Evolutionary conservation across 192 early-diverging fungal genomes (phyloP), one percentile per base, ranked within the genome.

Genomic region (Lunasporangiospora selenospora): DNA sequence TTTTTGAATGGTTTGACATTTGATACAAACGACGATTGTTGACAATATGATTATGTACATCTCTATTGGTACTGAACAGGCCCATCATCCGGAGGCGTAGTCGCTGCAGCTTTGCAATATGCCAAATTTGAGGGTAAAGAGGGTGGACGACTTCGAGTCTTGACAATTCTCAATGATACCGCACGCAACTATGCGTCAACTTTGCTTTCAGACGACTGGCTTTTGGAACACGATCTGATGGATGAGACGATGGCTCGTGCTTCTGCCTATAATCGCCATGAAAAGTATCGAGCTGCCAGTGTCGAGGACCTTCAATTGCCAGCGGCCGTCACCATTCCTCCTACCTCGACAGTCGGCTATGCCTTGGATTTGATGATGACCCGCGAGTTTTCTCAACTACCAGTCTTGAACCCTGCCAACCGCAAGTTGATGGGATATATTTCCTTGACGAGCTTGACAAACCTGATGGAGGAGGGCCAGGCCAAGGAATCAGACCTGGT

Each of bases 361-460:
- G 92, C 93, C 6, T 46, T 92, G 19, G 87, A 87, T 37, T 58
- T 92, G 56, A 95, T 95, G 93, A 34, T 85, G 23, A 84, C 89
- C 29, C 78, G 92, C 26, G 92, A 95, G 48, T 95, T 88, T 75
- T 95, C 93, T n/a, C 93, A 95, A 71, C 60, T 95, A 41, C 93
- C 92, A 0, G 91, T 94, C 3, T 79, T 92, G 30, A 80, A 83
- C 55, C 51, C 80, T 0, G 45, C 70, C 37, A 79, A 85, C 54
- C 81, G 88, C 26, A 88, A 90, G 29, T 75, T 93, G 21, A 71
- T 92, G 36, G 93, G 93, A 0, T 92, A 90, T 57, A 77, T 95
- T 52, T 90, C 92, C 4, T 73, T 90, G 29, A 77, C 85, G 3
- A 76, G 86, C 0, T 67, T 88, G 37, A 85, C 90, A 54, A 69